Percentiles rank a stretch among this genome's conserved stretches.
Evolutionary conservation across 306 rosid species (phyloP).

Genomic region (Castanopsis chinensis): DNA sequence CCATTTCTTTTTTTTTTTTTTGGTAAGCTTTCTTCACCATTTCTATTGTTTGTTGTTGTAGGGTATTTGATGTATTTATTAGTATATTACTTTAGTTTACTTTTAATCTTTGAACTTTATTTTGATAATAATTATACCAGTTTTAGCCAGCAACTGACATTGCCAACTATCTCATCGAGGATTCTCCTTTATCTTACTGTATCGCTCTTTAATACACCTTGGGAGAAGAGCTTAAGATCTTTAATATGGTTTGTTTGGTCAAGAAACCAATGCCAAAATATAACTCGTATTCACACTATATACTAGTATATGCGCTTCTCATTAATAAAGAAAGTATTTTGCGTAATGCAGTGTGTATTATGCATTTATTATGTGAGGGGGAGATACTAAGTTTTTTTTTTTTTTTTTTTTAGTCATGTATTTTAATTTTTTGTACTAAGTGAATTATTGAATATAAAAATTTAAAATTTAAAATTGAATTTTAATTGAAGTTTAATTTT

Average conservation of each 20-base stretch:
- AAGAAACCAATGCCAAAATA: slow-evolving; percentile 46
- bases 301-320: slow-evolving; percentile 10
- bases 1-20: too few species aligned
- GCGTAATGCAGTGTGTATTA: slow-evolving; percentile 26
- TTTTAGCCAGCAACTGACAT: slow-evolving; percentile 72
- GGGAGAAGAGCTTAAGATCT: slow-evolving; percentile 48
- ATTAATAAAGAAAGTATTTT: too few species aligned
- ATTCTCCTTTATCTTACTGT: slow-evolving; percentile 48
- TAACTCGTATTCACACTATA: slow-evolving; percentile 36
- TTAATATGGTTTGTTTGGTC: slow-evolving; percentile 54
- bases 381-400: too few species aligned
- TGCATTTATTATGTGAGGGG: not conserved
- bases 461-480: too few species aligned
- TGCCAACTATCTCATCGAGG: slow-evolving; percentile 60
- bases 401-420: too few species aligned
- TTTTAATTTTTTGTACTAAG: too few species aligned
- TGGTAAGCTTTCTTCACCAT: not conserved
- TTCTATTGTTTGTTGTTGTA: not conserved
- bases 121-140: slow-evolving; percentile 49
- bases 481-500: too few species aligned
- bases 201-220: slow-evolving; percentile 56
- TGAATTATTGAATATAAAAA: too few species aligned
- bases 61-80: slow-evolving; percentile 23
- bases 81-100: slow-evolving; percentile 2
- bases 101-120: slow-evolving; percentile 1